phyloP scores from a whole-genome alignment of 768 basidiomycete genomes.

The Russula dissimulans region DNA sequence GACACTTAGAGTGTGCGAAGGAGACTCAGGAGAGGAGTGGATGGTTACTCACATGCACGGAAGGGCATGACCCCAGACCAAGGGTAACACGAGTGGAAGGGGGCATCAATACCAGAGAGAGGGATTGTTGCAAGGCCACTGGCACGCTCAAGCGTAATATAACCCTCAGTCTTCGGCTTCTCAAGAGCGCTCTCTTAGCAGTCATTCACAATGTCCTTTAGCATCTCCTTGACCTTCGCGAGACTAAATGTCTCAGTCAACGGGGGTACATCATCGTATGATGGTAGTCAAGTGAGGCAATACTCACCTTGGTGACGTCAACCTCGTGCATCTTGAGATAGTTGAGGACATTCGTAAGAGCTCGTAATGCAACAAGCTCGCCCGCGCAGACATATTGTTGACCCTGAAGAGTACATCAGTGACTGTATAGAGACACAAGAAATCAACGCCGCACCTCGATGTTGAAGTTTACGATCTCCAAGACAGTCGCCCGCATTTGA shows the following conservation, averaged over 20 bases:
- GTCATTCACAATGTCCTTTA: slow-evolving; percentile 77
- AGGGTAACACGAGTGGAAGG: slow-evolving; percentile 36
- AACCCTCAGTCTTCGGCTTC: too few relatives aligned
- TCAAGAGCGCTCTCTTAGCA: too few relatives aligned
- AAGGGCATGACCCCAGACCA: slow-evolving; percentile 99
- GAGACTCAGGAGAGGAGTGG: not conserved
- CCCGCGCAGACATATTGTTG: slow-evolving; percentile 99
- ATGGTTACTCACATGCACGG: slow-evolving; percentile 72
- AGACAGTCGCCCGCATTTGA: slow-evolving; percentile 60
- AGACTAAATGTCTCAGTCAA: slow-evolving; percentile 80
- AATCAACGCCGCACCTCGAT: slow-evolving; percentile 53
- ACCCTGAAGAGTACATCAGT: slow-evolving; percentile 42
- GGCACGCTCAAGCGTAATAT: too few relatives aligned
- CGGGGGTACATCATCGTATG: slow-evolving; percentile 23
- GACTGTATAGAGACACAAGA: too few relatives aligned
- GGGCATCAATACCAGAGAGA: too few relatives aligned
- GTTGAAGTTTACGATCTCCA: slow-evolving; percentile 97
- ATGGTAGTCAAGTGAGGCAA: slow-evolving; percentile 21
- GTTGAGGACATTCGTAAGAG: too few relatives aligned
- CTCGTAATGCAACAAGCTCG: slow-evolving; percentile 50
- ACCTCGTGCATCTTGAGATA: slow-evolving; percentile 52
- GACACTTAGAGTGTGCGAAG: not conserved
- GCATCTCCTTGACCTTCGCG: slow-evolving; percentile 95
- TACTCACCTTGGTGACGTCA: slow-evolving; percentile 41
- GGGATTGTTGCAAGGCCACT: too few relatives aligned